phyloP scores from a whole-genome alignment of 2,329 filamentous ascomycete genomes.

The Bisporella sp. region DNA sequence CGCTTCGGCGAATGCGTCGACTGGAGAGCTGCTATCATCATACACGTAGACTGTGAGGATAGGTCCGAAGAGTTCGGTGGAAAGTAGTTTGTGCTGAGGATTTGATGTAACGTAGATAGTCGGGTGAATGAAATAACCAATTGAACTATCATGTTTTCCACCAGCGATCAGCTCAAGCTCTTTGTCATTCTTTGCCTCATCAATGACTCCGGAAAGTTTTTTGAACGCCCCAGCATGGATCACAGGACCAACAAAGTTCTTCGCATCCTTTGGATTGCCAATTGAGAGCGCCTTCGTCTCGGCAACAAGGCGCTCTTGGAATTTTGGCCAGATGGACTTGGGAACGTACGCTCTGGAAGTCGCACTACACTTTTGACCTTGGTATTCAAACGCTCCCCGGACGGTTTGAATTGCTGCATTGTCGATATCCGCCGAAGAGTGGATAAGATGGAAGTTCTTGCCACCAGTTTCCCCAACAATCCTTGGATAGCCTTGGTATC shows the following conservation, averaged over 20 bases:
- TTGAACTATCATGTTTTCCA: constrained; percentile 68
- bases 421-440: constrained; percentile 66
- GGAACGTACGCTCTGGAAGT: constrained; percentile 75
- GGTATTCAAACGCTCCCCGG: constrained; percentile 82
- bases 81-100: constrained; percentile 66
- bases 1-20: constrained; percentile 47
- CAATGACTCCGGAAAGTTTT: constrained; percentile 70
- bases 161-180: constrained; percentile 68
- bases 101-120: constrained; percentile 73
- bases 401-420: constrained; percentile 79
- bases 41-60: constrained; percentile 71
- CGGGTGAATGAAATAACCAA: constrained; percentile 78
- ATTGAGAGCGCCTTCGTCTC: constrained; percentile 66
- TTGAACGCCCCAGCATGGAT: constrained; percentile 79
- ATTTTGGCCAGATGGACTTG: constrained; percentile 64
- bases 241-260: constrained; percentile 83
- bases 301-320: constrained; percentile 56
- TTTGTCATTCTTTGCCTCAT: constrained; percentile 68
- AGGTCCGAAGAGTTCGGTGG: constrained; percentile 76
- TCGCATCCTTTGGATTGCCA: constrained; percentile 59
- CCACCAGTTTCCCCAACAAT: constrained; percentile 88
- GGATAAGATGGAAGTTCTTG: constrained; percentile 88
- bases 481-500: constrained; percentile 77
- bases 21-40: constrained; percentile 51
- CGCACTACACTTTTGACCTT: constrained; percentile 87